Evolutionary conservation across 305 asterid genomes (phyloP), one percentile per base, ranked within the genome.

Genomic region (Rubia peregrina): DNA sequence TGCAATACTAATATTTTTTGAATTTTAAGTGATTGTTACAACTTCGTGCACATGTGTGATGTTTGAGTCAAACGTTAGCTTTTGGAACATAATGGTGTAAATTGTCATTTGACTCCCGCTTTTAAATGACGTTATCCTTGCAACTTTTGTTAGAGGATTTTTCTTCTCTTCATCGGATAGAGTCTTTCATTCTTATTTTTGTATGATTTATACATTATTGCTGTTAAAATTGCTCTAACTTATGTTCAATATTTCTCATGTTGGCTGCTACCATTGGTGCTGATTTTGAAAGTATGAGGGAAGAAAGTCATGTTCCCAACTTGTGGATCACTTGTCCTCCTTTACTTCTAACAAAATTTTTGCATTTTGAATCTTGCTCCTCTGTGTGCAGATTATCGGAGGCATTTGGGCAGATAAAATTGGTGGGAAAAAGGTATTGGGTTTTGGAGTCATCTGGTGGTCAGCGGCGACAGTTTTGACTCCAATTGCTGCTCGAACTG

Each of bases 361-460:
- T 59, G 51, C 22, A 5, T 53, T 12, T 70, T 67, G 60, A 55
- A 10, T 19, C 69, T 72, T 65, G 72, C 49, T 60, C 46, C 59
- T 46, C 24, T 5, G 62, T 66, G 70, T 64, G 69, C 75, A 90
- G 98, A 91, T 94, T 79, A 85, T 83, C 71, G 99, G 99, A 78
- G 99, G 99, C 81, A 94, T 94, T 78, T 91, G 97, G 99, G 99
- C 99, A 60, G 99, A 94, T 80, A 94, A 82, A 88, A 73, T 94
- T 68, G 99, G 99, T 61, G 99, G 98, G 77, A 94, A 94, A 85
- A 79, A 76, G 67, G 99, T 94, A 40, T 89, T 94, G 71, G 98
- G 99, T 71, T 91, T 91, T 71, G 99, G 99, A 83, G 99, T 94
- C 75, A 81, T 91, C 78, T 94, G 99, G 99, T 94, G 99, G 98